Conservation (phyloP, 805 yeast species). For the Cyberlindnera subsufficiens region DNA sequence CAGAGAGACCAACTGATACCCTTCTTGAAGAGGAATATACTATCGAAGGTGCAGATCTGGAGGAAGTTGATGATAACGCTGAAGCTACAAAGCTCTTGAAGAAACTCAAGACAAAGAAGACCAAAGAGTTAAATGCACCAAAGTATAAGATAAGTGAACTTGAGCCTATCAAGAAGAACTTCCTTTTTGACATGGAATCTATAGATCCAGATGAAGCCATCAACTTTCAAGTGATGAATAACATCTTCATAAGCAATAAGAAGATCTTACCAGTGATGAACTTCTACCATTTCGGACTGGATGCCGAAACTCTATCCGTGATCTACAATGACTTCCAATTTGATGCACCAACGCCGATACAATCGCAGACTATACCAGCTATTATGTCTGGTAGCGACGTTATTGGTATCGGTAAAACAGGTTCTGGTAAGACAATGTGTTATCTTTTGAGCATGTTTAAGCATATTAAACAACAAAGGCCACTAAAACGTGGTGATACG, state of each 20-base stretch:
- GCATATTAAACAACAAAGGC: conserved; percentile 73
- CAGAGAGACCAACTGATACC: not conserved
- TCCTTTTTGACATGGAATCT: conserved; percentile 46
- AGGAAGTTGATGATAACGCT: conserved; percentile 25
- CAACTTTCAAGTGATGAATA: conserved; percentile 62
- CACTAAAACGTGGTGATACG: conserved; percentile 38
- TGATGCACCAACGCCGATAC: conserved; percentile 76
- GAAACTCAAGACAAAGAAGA: conserved; percentile 44
- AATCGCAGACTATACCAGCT: conserved; percentile 85
- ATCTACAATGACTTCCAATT: conserved; percentile 47
- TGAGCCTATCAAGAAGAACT: conserved; percentile 50
- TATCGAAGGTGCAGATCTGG: conserved; percentile 25
- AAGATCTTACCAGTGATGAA: conserved; percentile 51
- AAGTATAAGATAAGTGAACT: conserved; percentile 32
- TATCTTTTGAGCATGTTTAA: conserved; percentile 79
- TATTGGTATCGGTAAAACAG: conserved; percentile 93
- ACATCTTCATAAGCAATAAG: conserved; percentile 22
- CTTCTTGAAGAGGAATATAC: conserved; percentile 14
- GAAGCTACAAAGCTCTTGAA: conserved; percentile 28
- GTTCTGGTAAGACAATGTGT: conserved; percentile 92
- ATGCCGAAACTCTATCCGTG: conserved; percentile 47
- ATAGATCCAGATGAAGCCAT: conserved; percentile 52
- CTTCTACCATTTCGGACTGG: conserved; percentile 82
- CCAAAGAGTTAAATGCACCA: conserved; percentile 37
- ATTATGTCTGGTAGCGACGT: conserved; percentile 87